Evolutionary conservation across 495 filamentous ascomycete species (phyloP).

Genomic region (Trichoderma erinaceum): DNA sequence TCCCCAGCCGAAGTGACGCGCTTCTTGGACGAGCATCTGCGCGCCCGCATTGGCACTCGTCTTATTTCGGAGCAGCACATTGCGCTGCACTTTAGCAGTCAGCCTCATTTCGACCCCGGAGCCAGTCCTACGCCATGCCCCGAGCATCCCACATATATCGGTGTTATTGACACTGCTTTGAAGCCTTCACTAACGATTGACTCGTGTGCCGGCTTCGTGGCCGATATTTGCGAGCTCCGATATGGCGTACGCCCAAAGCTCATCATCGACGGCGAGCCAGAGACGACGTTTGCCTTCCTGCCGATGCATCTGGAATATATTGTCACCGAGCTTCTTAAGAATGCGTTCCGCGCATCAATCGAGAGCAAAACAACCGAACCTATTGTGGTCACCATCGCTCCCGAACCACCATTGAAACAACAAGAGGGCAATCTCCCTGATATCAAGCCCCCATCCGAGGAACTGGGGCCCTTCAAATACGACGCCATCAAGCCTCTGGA

Average conservation of each 20-base stretch:
- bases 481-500: conserved; percentile 50
- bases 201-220: conserved; percentile 79
- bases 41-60: conserved; percentile 88
- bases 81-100: conserved; percentile 78
- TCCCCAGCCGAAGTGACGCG: conserved; percentile 68
- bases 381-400: conserved; percentile 86
- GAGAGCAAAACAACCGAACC: conserved; percentile 73
- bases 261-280: conserved; percentile 73
- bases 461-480: conserved; percentile 39
- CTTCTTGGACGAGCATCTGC: conserved; percentile 90
- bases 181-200: conserved; percentile 75
- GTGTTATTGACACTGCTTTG: conserved; percentile 92
- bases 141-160: conserved; percentile 68
- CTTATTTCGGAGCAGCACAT: conserved; percentile 96
- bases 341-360: conserved; percentile 87
- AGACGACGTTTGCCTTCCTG: conserved; percentile 80
- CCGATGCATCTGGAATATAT: conserved; percentile 97
- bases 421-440: conserved; percentile 49
- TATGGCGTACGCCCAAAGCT: conserved; percentile 85
- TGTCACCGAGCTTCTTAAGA: conserved; percentile 91
- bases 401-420: conserved; percentile 54
- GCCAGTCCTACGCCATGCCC: conserved; percentile 41
- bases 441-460: conserved; percentile 64
- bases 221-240: conserved; percentile 91
- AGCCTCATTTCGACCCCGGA: conserved; percentile 54